phyloP scores from a whole-genome alignment of 1,284 basidiomycete species.

The Trichosporon inkin region DNA sequence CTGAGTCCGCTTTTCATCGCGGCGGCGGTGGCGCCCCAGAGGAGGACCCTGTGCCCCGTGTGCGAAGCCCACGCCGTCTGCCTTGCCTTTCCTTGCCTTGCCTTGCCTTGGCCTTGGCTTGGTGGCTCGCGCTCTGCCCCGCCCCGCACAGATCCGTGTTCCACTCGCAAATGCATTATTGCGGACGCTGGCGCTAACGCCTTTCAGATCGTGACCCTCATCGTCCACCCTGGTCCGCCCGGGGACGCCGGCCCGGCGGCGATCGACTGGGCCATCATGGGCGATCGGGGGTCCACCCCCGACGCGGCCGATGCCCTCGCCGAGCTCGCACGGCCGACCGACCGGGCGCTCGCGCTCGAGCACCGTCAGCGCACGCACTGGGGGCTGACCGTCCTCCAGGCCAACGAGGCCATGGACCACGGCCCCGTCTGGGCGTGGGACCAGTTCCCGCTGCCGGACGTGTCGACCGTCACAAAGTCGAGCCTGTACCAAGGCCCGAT shows the following conservation, averaged over 20 bases:
- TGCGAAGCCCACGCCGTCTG: too few species aligned
- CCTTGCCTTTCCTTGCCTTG: too few species aligned
- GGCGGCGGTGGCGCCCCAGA: too few species aligned
- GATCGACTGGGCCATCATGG: conserved; percentile 53
- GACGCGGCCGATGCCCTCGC: conserved; percentile 41
- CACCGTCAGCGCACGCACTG: conserved; percentile 45
- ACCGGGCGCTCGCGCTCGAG: conserved; percentile 22
- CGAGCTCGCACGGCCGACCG: conserved; percentile 29
- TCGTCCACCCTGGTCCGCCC: conserved; percentile 54
- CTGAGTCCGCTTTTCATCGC: too few species aligned
- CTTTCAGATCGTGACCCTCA: conserved; percentile 50
- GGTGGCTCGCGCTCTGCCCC: too few species aligned
- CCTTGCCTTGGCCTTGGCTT: too few species aligned
- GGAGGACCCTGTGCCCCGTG: background rate
- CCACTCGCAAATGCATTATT: background rate
- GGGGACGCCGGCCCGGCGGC: conserved; percentile 54
- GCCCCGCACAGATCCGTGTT: background rate
- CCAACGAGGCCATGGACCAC: conserved; percentile 51
- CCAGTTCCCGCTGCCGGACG: conserved; percentile 48
- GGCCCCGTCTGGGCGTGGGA: conserved; percentile 55
- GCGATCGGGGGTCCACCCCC: conserved; percentile 47
- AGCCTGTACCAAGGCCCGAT: conserved; percentile 51
- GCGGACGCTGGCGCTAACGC: conserved; percentile 6
- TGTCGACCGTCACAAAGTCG: conserved; percentile 48
- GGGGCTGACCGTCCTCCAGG: conserved; percentile 53